These are phyloP conservation scores for Helotiales sp. DNA, from an alignment of 2,329 filamentous ascomycete species.

Conservation along the genomic window DNA sequence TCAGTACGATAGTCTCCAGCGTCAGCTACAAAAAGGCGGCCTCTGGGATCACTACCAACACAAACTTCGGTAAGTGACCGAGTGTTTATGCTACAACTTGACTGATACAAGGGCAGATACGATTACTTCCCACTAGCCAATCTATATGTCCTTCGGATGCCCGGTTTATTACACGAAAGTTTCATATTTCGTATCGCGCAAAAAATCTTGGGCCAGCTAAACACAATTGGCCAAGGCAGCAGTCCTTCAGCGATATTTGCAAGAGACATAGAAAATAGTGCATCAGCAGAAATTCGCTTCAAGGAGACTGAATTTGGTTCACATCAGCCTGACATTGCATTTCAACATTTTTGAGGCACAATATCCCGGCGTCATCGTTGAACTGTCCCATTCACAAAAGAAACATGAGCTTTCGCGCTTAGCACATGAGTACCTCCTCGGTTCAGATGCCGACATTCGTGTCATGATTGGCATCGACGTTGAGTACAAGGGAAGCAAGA, in stretches of 20 bases:
- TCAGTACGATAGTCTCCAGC: constrained; percentile 24
- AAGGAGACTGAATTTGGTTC: constrained; percentile 24
- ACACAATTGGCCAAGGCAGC: constrained; percentile 21
- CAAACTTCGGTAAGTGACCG: constrained; percentile 29
- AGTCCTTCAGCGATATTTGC: constrained; percentile 28
- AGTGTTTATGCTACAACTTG: constrained; percentile 13
- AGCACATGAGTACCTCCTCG: constrained; percentile 40
- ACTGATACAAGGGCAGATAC: constrained; percentile 27
- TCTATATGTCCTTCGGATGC: constrained; percentile 33
- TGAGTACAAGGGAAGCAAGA: constrained; percentile 36
- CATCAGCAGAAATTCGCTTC: constrained; percentile 28
- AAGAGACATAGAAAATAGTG: constrained; percentile 24
- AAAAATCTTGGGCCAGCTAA: constrained; percentile 19
- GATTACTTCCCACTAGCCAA: constrained; percentile 30
- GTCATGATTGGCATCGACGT: constrained; percentile 41
- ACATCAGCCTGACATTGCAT: constrained; percentile 30
- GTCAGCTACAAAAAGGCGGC: constrained; percentile 20
- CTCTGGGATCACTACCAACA: constrained; percentile 26
- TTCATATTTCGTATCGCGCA: constrained; percentile 25
- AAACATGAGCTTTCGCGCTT: constrained; percentile 36
- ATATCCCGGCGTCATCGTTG: constrained; percentile 36
- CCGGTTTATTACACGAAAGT: constrained; percentile 30
- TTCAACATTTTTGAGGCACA: constrained; percentile 30
- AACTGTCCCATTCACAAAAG: constrained; percentile 41
- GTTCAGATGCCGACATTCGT: constrained; percentile 34